Evolutionary conservation across 1,284 basidiomycete genomes (phyloP).

Genomic region (Austroboletus niveus): DNA sequence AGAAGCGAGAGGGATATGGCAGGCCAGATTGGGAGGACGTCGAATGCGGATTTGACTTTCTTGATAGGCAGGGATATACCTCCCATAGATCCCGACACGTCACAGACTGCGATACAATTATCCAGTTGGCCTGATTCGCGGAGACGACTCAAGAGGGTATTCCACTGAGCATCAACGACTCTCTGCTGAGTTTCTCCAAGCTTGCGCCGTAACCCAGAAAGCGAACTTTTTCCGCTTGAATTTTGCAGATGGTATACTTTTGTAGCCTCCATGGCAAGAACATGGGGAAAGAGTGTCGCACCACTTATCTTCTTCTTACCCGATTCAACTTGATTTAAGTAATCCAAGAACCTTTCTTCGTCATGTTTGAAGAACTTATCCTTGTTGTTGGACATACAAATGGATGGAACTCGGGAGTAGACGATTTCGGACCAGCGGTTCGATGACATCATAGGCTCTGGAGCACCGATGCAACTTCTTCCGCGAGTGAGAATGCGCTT

Average conservation of each 20-base stretch:
- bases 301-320: slow-evolving; percentile 58
- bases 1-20: slow-evolving; percentile 66
- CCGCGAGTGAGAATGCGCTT: slow-evolving; percentile 57
- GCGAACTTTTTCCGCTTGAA: not conserved
- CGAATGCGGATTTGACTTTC: not conserved
- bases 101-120: slow-evolving; percentile 66
- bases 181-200: slow-evolving; percentile 36
- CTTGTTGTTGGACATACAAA: slow-evolving; percentile 59
- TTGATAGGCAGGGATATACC: not conserved
- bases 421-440: slow-evolving; percentile 56
- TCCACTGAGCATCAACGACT: slow-evolving; percentile 66
- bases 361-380: slow-evolving; percentile 57
- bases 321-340: slow-evolving; percentile 51
- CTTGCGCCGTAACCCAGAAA: slow-evolving; percentile 22
- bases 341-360: slow-evolving; percentile 51
- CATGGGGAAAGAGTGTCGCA: slow-evolving; percentile 60
- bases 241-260: slow-evolving; percentile 5
- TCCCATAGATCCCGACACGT: slow-evolving; percentile 75
- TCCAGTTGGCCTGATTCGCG: slow-evolving; percentile 53
- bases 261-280: slow-evolving; percentile 44
- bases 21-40: slow-evolving; percentile 50
- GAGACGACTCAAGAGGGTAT: slow-evolving; percentile 51
- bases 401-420: slow-evolving; percentile 55
- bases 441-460: slow-evolving; percentile 62
- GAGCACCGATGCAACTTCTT: slow-evolving; percentile 43